Conservation (phyloP, 2,329 filamentous ascomycete genomes). For the Phyllosticta citribraziliensis region DNA sequence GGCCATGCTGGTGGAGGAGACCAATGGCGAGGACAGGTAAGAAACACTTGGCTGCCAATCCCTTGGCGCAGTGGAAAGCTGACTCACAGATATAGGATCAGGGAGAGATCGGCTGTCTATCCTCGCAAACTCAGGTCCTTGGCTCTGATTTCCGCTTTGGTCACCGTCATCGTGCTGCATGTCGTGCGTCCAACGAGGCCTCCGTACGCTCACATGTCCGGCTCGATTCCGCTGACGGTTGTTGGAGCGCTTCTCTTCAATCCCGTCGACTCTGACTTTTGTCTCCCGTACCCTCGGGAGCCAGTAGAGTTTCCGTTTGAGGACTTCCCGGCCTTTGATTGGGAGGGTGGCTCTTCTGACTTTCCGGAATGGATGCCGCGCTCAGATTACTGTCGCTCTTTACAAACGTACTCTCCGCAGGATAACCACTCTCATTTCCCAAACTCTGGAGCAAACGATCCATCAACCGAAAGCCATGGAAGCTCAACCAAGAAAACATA, state of each 20-base stretch:
- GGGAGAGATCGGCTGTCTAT: background rate
- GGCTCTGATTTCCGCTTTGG: slow-evolving; percentile 14
- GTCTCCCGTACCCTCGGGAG: slow-evolving; percentile 4
- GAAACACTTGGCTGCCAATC: background rate
- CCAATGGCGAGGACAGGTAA: background rate
- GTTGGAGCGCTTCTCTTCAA: slow-evolving; percentile 13
- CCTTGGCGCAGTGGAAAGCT: background rate
- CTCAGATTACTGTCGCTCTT: background rate
- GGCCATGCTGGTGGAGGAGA: background rate
- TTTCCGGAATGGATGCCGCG: slow-evolving; percentile 8
- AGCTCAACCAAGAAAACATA: slow-evolving; percentile 15
- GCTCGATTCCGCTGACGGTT: slow-evolving; percentile 26
- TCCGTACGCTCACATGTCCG: slow-evolving; percentile 29
- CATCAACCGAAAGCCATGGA: background rate
- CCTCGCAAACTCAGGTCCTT: background rate
- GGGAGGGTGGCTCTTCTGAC: background rate
- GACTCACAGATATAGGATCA: background rate
- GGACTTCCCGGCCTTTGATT: background rate
- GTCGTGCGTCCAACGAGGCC: slow-evolving; percentile 22
- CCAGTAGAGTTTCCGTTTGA: slow-evolving; percentile 4
- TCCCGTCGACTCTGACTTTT: slow-evolving; percentile 10
- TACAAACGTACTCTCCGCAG: background rate
- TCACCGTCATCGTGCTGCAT: slow-evolving; percentile 19
- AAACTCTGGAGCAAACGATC: background rate
- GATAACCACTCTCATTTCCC: background rate